Evolutionary conservation across 192 early-diverging fungal genomes (phyloP), one percentile per base, ranked within the genome.

Genomic region (Geosiphon pyriformis): DNA sequence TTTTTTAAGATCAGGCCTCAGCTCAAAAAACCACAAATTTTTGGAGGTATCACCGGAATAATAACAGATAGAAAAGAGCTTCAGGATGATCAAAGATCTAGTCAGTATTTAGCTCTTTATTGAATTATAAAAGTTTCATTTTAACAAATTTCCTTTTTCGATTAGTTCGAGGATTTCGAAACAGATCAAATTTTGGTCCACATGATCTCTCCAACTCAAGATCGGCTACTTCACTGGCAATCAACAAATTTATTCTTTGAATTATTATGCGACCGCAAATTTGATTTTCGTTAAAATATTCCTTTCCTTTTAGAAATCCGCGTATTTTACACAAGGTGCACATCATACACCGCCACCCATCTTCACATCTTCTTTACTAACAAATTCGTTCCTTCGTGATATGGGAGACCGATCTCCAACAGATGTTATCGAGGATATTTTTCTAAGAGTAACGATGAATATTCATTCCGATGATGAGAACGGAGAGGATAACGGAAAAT

Each of bases 21-120:
- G 3, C 30, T 78, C 17, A 75, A 75, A 22, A 71, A 70, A 59
- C 53, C 72, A 18, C 74, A 74, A 51, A 65, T 78, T 35, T 74
- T 72, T 55, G 53, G 65, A 47, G 65, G 65, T 33, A 22, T 67
- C 26, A 49, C 65, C 0, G 65, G 65, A 29, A 67, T 67, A 56
- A 67, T 67, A 67, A 35, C 65, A 22, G 65, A 67, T 42, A 51
- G 22, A 26, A 27, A 57, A 0, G 65, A 56, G 47, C 53, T 29
- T 17, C 61, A 67, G 15, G 65, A 67, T 57, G 65, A 67, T 15
- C 34, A 56, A 48, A 57, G 52, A 67, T 67, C 65, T 56, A 42
- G 65, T 66, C 30, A 54, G 4, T 49, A 18, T 18, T 66, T 57
- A 4, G 7, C 31, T 64, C 7, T 8, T 20, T 30, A 52, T 25